Evolutionary conservation across 495 filamentous ascomycete species (phyloP).

Genomic region (Tuber umbilicatum): DNA sequence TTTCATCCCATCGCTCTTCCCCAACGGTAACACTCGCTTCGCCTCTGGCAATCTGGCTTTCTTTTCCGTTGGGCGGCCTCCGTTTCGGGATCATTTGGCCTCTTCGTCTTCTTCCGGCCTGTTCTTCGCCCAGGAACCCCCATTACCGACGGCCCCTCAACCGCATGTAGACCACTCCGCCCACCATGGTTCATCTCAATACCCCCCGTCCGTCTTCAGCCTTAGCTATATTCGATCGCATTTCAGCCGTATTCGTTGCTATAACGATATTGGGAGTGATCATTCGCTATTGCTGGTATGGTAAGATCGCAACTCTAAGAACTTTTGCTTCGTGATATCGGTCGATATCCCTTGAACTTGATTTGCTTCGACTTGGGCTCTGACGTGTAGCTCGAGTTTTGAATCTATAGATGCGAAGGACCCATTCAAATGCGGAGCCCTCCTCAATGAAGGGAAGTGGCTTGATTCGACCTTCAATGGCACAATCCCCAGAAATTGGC

Average conservation of each 20-base stretch:
- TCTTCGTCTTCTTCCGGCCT: background rate
- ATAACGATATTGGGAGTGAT: slow-evolving; percentile 39
- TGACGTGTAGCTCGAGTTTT: slow-evolving; percentile 7
- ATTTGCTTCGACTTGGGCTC: background rate
- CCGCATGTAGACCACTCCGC: background rate
- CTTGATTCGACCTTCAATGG: slow-evolving; percentile 43
- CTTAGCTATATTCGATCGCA: slow-evolving; percentile 17
- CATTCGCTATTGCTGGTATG: slow-evolving; percentile 44
- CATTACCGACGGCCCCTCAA: background rate
- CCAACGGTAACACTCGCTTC: background rate
- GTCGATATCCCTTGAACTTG: background rate
- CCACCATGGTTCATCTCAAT: slow-evolving; percentile 25
- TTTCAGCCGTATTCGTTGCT: slow-evolving; percentile 29
- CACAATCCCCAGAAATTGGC: slow-evolving; percentile 47
- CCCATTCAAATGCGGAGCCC: slow-evolving; percentile 52
- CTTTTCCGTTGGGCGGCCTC: background rate
- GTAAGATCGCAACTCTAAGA: slow-evolving; percentile 29
- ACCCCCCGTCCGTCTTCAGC: slow-evolving; percentile 19
- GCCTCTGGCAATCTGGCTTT: background rate
- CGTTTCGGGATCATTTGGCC: background rate
- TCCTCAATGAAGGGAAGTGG: slow-evolving; percentile 53
- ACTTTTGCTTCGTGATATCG: background rate
- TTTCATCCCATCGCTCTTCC: background rate
- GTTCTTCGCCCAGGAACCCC: background rate
- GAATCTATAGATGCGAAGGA: slow-evolving; percentile 47